Base-by-base conservation (phyloP, 2,329 filamentous ascomycete genomes). In the Phyllosticta capitalensis region DNA sequence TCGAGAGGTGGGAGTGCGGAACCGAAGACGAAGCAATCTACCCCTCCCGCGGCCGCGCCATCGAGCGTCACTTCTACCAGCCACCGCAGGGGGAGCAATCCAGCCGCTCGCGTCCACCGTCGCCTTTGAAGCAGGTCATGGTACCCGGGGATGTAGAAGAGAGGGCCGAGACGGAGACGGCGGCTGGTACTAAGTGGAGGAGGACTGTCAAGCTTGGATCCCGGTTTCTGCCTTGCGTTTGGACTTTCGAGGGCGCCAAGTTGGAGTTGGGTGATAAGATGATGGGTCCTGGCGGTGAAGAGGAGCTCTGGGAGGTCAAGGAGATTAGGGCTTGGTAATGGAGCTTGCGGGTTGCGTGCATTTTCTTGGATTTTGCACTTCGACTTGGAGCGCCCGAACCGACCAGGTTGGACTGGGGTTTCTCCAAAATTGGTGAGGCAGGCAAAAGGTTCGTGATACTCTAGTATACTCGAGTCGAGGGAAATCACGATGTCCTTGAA, bases 1-100 rank as follows among this genome's bases (percentile, higher is more conserved):
- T 78, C 1, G 84, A 86, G 75, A 74, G 82, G 58, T 85, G 83
- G 83, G 14, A 30, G 21, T 20, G 26, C 20, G 49, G 48, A 17
- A 14, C 14, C 10, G 14, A 19, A 22, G 56, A 55, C 17, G 56
- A 56, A 17, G 38, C 17, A 4, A 45, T n/a, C 38, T n/a, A 5
- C 4, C 3, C 17, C 5, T 3, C 14, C 38, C 38, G 38, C 38
- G 38, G 38, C 7, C 38, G 17, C 6, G 4, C 14, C 38, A 14
- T 3, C 6, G 12, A 45, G n/a, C 38, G 38, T 19, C 38, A 45
- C 3, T 45, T 45, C n/a, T 45, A 45, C 17, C 6, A n/a, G 17
- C 38, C n/a, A n/a, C n/a, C 17, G 38, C 38, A 45, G 4, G 14
- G n/a, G 17, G 12, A 38, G 9, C 30, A n/a, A 7, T 14, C n/a